Conservation (phyloP, 1,284 basidiomycete genomes). For the Puccinia triticina region DNA sequence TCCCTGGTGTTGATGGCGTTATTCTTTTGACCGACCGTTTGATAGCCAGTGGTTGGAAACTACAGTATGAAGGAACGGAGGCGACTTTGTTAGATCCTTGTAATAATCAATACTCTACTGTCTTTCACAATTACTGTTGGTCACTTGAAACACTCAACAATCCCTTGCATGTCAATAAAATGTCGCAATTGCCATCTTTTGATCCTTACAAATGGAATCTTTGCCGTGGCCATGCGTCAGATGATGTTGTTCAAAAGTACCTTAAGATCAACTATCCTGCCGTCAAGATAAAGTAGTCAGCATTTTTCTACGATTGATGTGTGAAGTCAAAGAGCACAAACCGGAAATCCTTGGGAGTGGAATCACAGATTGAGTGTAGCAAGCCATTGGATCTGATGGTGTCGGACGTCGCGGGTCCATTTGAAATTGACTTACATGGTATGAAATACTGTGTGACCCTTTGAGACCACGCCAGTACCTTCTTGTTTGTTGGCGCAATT, state of each 20-base stretch:
- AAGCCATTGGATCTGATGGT: no score
- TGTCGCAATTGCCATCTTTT: not conserved
- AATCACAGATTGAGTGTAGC: not conserved
- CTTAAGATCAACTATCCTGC: not conserved
- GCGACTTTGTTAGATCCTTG: no score
- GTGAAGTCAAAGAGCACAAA: not conserved
- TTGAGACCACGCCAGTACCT: conserved; percentile 1
- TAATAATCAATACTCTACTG: not conserved
- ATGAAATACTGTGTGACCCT: no score
- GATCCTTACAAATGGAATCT: not conserved
- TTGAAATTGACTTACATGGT: not conserved
- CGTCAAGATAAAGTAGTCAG: not conserved
- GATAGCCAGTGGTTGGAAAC: no score
- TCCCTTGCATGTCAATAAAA: not conserved
- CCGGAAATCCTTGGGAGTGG: not conserved
- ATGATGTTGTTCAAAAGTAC: not conserved
- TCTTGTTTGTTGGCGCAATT: not conserved
- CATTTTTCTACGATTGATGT: not conserved
- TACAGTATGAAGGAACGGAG: no score
- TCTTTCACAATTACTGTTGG: not conserved
- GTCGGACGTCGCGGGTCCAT: no score
- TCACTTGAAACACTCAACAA: not conserved
- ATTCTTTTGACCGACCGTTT: no score
- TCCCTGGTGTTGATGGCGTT: no score
- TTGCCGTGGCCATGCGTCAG: not conserved